These are phyloP conservation scores for Calocera cornea DNA, from an alignment of 768 basidiomycete species.

Conservation along the genomic window DNA sequence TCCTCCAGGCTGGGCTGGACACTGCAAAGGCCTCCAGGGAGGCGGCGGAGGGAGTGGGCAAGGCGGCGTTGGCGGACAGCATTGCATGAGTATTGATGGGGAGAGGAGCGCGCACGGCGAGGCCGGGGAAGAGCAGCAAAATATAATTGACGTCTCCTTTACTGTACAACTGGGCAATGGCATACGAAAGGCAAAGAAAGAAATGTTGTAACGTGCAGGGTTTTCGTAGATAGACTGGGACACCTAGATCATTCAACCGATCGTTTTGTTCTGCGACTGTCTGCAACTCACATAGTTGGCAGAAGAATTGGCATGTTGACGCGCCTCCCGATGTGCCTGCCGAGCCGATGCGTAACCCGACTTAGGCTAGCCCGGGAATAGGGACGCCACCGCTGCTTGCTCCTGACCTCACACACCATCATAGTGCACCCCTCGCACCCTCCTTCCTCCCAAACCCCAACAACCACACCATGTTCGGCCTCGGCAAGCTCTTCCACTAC, in stretches of 20 bases:
- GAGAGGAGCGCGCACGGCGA: neutral
- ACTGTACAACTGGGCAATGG: neutral
- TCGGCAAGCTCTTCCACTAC: conserved; percentile 45
- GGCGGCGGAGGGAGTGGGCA: neutral
- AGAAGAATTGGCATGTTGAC: too few species aligned
- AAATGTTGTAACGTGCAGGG: neutral
- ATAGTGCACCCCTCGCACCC: neutral
- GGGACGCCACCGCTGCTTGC: too few species aligned
- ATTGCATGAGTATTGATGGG: neutral
- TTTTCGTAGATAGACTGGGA: neutral
- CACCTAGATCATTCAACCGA: neutral
- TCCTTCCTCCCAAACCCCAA: neutral
- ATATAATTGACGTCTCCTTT: neutral
- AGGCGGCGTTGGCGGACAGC: neutral
- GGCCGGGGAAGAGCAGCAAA: neutral
- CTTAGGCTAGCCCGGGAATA: too few species aligned
- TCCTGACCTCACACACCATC: too few species aligned
- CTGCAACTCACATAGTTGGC: too few species aligned
- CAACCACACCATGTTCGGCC: conserved; percentile 38
- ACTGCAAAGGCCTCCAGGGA: neutral
- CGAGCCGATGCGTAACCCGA: too few species aligned
- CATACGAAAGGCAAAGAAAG: neutral
- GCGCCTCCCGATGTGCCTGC: too few species aligned
- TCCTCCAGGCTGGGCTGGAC: neutral
- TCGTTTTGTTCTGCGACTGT: too few species aligned